Evolutionary conservation across 768 basidiomycete genomes (phyloP).

Genomic region (Thelephora ganbajun): DNA sequence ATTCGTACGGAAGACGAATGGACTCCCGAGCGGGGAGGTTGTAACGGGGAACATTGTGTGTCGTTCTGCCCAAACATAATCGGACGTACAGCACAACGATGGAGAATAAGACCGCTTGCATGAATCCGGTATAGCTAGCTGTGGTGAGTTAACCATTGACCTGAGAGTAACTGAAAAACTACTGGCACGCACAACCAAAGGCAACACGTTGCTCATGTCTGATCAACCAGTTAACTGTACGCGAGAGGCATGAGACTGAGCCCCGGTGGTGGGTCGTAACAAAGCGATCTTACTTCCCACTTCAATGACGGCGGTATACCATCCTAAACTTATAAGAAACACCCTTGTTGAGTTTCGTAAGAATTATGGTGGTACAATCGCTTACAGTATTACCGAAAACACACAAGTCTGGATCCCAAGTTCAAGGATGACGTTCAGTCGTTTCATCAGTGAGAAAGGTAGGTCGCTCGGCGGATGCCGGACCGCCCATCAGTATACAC

Average conservation of each 20-base stretch:
- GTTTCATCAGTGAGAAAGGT: no score
- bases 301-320: no score
- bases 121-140: neutral
- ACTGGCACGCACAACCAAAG: neutral
- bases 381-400: no score
- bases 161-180: neutral
- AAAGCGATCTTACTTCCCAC: no score
- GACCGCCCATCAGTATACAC: no score
- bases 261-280: no score
- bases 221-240: neutral
- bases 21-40: slow-evolving; percentile 15
- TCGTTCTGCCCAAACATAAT: slow-evolving; percentile 7
- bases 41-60: slow-evolving; percentile 9
- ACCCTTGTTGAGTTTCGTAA: no score
- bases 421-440: no score
- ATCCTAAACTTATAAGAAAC: no score
- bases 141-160: neutral
- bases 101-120: neutral
- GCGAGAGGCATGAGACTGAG: no score
- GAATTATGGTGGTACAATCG: no score
- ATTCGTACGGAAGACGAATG: slow-evolving; percentile 10
- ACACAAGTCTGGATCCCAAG: no score
- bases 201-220: neutral
- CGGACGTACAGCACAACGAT: slow-evolving; percentile 1
- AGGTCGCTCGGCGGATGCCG: slow-evolving; percentile 6